Conservation (phyloP, 495 filamentous ascomycete genomes). For the Pseudotulostoma volvatum region DNA sequence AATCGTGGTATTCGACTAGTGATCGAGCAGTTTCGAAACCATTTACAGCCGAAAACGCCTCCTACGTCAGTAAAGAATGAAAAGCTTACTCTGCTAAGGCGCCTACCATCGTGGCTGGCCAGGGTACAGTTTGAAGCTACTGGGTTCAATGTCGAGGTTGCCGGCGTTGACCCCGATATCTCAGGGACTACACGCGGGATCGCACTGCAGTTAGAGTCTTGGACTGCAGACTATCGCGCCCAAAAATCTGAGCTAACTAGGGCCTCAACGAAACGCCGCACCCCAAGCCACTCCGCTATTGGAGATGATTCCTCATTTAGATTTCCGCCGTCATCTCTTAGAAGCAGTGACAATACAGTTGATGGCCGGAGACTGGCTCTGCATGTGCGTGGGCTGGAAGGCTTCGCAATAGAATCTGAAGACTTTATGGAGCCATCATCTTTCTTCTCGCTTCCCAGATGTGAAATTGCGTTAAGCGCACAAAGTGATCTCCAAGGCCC, state of each 20-base stretch:
- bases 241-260: conserved; percentile 52
- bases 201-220: conserved; percentile 73
- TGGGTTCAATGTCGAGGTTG: conserved; percentile 79
- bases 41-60: conserved; percentile 43
- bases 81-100: conserved; percentile 54
- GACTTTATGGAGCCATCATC: conserved; percentile 74
- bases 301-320: conserved; percentile 34
- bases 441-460: conserved; percentile 71
- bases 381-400: conserved; percentile 69
- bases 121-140: conserved; percentile 73
- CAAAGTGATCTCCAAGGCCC: conserved; percentile 72
- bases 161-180: conserved; percentile 68
- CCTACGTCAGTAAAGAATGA: conserved; percentile 31
- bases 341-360: conserved; percentile 40
- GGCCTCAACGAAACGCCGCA: conserved; percentile 40
- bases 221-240: conserved; percentile 80
- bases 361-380: conserved; percentile 74
- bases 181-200: conserved; percentile 64
- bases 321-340: conserved; percentile 44
- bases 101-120: conserved; percentile 67
- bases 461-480: conserved; percentile 75
- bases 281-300: conserved; percentile 33
- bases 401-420: conserved; percentile 71
- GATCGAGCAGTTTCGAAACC: conserved; percentile 54
- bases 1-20: conserved; percentile 85